Base-by-base conservation (phyloP, 1,284 basidiomycete species). In the Heterobasidion parviporum region DNA sequence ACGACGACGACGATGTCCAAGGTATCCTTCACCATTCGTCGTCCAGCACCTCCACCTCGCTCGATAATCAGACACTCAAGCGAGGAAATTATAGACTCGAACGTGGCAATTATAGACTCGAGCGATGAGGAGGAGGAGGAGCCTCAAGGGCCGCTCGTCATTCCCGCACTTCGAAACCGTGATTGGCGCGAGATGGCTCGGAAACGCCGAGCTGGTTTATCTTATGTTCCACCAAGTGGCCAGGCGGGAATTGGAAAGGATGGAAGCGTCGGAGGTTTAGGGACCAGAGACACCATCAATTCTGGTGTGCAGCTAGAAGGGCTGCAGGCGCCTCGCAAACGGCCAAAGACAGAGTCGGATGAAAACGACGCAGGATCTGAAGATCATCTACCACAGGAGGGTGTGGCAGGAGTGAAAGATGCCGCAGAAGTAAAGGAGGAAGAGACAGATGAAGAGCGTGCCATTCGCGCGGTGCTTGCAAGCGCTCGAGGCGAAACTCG, bases 131-230 rank as follows among this genome's bases (percentile, higher is more conserved):
- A 86, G 50, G 82, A 82, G 38, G 12, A n/a, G 6, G 78, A 76
- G 59, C 69, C 78, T 32, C 67, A 85, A 49, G 80, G 75, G 2
- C 89, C 89, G 0, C 79, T 96, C 10, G 82, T 95, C 35, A 97
- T 98, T 52, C 85, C 92, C 4, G 75, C 91, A 0, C 74, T 89
- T 46, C 77, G 92, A 60, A 94, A 97, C 65, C 80, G 82, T 38
- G 94, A 97, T 67, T 98, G 94, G 94, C 76, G 90, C 49, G 85
- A 85, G 56, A 70, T 85, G 8, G 89, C 89, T 10, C 76, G 83
- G 50, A 82, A 79, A 69, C 70, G 76, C 12, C 68, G 71, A 18
- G 72, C 76, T 73, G 73, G 62, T 65, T 65, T 66, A 59, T 80
- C 76, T 58, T 91, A 76, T 70, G 75, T 90, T 8, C 92, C 92